Percentiles rank a stretch among this genome's conserved stretches.
Conservation (phyloP, 495 filamentous ascomycete genomes). For the Aspergillus sclerotiicarbonarius region DNA sequence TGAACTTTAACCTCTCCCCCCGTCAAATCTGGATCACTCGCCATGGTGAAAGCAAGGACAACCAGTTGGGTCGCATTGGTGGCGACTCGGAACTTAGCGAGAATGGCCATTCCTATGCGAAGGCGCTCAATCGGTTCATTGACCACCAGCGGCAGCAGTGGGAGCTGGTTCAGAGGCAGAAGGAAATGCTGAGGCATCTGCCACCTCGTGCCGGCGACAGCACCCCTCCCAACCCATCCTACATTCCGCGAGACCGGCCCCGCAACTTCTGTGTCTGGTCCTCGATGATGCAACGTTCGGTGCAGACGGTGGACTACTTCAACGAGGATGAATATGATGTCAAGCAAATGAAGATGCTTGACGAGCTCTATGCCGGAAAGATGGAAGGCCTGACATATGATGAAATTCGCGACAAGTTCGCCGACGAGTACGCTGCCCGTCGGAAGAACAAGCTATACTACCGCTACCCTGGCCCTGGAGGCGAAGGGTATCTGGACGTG, state of each 20-base stretch:
- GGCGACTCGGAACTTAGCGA: constrained; percentile 80
- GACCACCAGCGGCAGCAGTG: constrained; percentile 70
- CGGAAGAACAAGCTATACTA: constrained; percentile 83
- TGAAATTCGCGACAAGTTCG: constrained; percentile 71
- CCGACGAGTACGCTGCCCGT: constrained; percentile 74
- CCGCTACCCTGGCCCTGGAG: constrained; percentile 90
- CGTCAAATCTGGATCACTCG: constrained; percentile 97
- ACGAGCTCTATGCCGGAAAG: constrained; percentile 87
- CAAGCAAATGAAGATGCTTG: constrained; percentile 97
- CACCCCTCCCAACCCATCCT: constrained; percentile 91
- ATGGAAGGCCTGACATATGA: constrained; percentile 96
- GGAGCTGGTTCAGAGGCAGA: constrained; percentile 72
- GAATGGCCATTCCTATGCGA: constrained; percentile 69
- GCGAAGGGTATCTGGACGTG: constrained; percentile 94
- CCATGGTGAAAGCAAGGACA: constrained; percentile 83
- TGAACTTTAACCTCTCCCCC: constrained; percentile 94
- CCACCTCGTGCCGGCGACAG: constrained; percentile 84
- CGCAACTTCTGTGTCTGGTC: constrained; percentile 99
- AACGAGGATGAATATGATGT: constrained; percentile 96
- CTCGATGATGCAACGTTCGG: constrained; percentile 86
- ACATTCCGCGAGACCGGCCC: constrained; percentile 51
- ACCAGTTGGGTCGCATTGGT: constrained; percentile 75
- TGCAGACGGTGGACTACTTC: constrained; percentile 82
- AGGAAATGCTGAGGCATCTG: constrained; percentile 66
- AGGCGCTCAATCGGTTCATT: constrained; percentile 73